Conservation (phyloP, 768 basidiomycete species). For the Hygrophorus russula region DNA sequence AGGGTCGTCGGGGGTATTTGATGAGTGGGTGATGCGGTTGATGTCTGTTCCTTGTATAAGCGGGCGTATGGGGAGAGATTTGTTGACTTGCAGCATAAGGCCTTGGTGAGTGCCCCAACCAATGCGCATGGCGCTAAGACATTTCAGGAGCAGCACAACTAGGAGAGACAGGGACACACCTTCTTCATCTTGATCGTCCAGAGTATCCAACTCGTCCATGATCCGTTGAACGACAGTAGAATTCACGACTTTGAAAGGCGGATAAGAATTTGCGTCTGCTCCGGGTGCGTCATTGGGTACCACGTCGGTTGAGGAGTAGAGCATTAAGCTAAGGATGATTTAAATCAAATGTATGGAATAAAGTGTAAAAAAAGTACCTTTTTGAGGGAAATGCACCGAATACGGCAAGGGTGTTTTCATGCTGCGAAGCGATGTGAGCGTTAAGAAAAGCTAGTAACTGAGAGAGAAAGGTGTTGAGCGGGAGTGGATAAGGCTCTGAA, state of each 20-base stretch:
- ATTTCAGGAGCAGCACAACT: not conserved
- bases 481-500: constrained; percentile 38
- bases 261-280: constrained; percentile 72
- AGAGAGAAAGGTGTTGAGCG: constrained; percentile 65
- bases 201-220: constrained; percentile 44
- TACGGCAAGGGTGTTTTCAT: constrained; percentile 89
- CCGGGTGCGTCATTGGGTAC: constrained; percentile 20
- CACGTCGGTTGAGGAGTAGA: constrained; percentile 60
- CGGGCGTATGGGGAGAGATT: constrained; percentile 1
- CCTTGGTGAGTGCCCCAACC: constrained; percentile 85
- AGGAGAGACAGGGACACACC: constrained; percentile 21
- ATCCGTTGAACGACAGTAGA: constrained; percentile 52
- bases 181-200: constrained; percentile 40
- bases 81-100: constrained; percentile 65
- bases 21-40: constrained; percentile 24
- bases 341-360: too few species aligned
- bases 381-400: constrained; percentile 81
- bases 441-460: constrained; percentile 88
- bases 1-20: constrained; percentile 19
- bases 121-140: constrained; percentile 50
- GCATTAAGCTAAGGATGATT: constrained; percentile 43
- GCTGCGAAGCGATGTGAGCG: constrained; percentile 79
- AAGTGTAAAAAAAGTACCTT: too few species aligned
- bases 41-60: constrained; percentile 21
- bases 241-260: constrained; percentile 74